Percentiles rank a stretch among this genome's conserved stretches.
Evolutionary conservation across 2,329 filamentous ascomycete species (phyloP).

Genomic region (Fusarium abutilonis): DNA sequence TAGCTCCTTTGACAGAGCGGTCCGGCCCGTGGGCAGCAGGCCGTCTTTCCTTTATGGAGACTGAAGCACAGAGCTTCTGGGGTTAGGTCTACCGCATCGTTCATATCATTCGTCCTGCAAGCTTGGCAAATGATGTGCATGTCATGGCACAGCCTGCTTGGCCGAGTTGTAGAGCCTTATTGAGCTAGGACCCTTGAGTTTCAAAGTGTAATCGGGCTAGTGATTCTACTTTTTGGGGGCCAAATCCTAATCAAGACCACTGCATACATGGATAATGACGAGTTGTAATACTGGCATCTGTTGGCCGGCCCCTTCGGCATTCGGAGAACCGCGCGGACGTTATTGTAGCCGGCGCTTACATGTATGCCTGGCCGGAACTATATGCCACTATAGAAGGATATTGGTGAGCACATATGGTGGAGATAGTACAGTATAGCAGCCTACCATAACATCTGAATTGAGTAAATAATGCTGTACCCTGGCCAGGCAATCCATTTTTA

Average conservation of each 20-base stretch:
- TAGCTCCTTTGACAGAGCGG: background rate
- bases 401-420: too few relatives aligned
- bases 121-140: background rate
- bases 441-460: too few relatives aligned
- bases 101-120: background rate
- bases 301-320: constrained; percentile 6
- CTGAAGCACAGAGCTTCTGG: background rate
- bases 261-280: background rate
- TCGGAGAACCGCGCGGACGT: background rate
- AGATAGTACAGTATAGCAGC: too few relatives aligned
- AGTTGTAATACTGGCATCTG: background rate
- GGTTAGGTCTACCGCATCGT: background rate
- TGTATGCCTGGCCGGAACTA: too few relatives aligned
- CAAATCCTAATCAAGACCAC: background rate
- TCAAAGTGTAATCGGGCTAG: background rate
- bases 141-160: background rate
- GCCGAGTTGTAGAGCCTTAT: background rate
- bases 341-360: background rate
- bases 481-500: too few relatives aligned
- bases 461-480: too few relatives aligned
- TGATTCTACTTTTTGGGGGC: background rate
- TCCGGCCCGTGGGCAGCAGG: background rate
- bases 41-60: background rate
- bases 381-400: too few relatives aligned
- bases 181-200: background rate